These are phyloP conservation scores for Cetradonia linearis DNA, from an alignment of 495 filamentous ascomycete species.

Conservation along the genomic window DNA sequence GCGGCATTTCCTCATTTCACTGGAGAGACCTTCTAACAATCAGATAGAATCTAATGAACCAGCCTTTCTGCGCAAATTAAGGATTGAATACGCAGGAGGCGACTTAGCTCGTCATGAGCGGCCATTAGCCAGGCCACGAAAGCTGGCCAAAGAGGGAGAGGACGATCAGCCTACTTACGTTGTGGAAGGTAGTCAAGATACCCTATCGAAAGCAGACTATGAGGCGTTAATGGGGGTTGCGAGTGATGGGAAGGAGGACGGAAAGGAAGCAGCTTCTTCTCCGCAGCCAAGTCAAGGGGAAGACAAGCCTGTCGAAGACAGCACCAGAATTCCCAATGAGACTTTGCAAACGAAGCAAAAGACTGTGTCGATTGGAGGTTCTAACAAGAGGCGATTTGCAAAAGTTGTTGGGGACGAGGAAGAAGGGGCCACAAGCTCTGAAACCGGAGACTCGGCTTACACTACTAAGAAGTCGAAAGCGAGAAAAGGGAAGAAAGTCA, in stretches of 20 bases:
- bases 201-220: conserved; percentile 30
- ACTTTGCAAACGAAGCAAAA: not conserved
- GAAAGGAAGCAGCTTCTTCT: not conserved
- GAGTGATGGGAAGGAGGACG: not conserved
- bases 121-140: conserved; percentile 25
- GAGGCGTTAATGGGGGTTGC: conserved; percentile 10
- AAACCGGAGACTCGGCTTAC: conserved; percentile 8
- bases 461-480: conserved; percentile 24
- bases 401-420: conserved; percentile 13
- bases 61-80: conserved; percentile 20
- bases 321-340: not conserved
- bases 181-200: conserved; percentile 30
- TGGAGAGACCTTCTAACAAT: not conserved
- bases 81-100: conserved; percentile 10
- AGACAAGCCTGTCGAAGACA: not conserved
- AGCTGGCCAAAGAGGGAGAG: conserved; percentile 22
- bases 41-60: conserved; percentile 22
- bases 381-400: conserved; percentile 17
- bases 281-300: not conserved
- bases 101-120: conserved; percentile 24
- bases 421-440: conserved; percentile 24
- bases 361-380: conserved; percentile 10
- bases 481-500: conserved; percentile 15
- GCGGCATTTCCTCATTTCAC: not conserved
- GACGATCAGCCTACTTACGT: conserved; percentile 35